Base-by-base conservation (phyloP, 768 basidiomycete species). In the Tulasnella sp. region DNA sequence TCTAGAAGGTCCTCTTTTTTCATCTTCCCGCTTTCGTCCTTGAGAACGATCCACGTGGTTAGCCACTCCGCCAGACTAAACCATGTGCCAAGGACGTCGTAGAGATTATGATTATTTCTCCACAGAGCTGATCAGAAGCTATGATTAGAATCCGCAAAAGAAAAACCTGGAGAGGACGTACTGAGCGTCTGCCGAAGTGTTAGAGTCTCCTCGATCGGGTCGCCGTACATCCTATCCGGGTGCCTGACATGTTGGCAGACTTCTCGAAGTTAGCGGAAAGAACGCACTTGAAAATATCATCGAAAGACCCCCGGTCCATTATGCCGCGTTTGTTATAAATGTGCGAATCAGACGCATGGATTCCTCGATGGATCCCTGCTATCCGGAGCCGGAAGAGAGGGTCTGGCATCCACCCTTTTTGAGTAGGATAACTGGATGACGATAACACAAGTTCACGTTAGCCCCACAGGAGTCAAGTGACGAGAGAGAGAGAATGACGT, bases 261-360 rank as follows among this genome's bases (percentile, higher is more conserved):
- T 68, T 2, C 1, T 17, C 34, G 15, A 31, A n/a, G 15, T 40
- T 6, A 40, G 15, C 19, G 17, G 39, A 42, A 40, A 72, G 45
- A 42, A 72, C 71, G 22, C 36, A 72, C 71, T 37, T 42, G 37
- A 38, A 72, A 15, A 72, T 72, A 4, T 72, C 71, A 15, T 72
- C 42, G 39, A 72, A 72, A 31, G 29, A 5, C 3, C 19, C 71
- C 15, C 29, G 37, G 42, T 72, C 71, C 34, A 72, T 19, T 42
- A 39, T 34, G 5, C 71, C 71, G 22, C 40, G 31, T 40, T 25
- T 72, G 19, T 34, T 72, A 29, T 39, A 72, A 17, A 17, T 72
- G 14, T 38, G 29, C 19, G 36, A 72, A 25, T 72, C 71, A 15
- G 71, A 72, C 17, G 34, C 71, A 45, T 72, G 71, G 29, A 36